Conservation (phyloP, 768 basidiomycete genomes). For the Clitopilus hobsonii region DNA sequence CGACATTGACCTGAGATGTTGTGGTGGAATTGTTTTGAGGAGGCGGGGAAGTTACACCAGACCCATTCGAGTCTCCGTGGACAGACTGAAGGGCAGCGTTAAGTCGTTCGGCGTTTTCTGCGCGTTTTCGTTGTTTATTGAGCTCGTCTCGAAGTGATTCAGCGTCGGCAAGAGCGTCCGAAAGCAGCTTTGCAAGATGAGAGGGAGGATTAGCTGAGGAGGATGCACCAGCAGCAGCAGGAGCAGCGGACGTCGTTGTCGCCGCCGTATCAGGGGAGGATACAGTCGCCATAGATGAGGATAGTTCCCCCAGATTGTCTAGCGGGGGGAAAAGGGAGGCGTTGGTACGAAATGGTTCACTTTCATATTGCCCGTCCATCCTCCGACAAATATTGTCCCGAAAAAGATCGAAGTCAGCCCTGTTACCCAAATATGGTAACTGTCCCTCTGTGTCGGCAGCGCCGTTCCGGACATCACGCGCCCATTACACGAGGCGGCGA, state of each 20-base stretch:
- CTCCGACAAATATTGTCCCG: not conserved
- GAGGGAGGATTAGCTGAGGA: constrained; percentile 23
- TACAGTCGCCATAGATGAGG: constrained; percentile 9
- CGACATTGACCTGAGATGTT: constrained; percentile 15
- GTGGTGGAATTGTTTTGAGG: constrained; percentile 10
- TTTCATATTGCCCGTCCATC: not conserved
- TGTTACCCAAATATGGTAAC: not conserved
- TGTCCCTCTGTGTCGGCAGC: constrained; percentile 13
- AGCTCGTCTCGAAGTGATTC: constrained; percentile 52
- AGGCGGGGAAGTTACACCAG: not conserved
- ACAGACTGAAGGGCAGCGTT: constrained; percentile 16
- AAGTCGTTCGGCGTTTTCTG: constrained; percentile 50
- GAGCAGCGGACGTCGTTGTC: not conserved
- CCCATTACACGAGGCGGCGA: constrained; percentile 13
- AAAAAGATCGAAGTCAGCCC: not conserved
- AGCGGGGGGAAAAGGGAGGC: not conserved
- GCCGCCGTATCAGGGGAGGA: constrained; percentile 3
- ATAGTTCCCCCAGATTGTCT: not conserved
- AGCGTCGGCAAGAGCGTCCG: constrained; percentile 45
- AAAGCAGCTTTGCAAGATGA: constrained; percentile 54
- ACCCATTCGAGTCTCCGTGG: not conserved
- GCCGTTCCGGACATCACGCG: constrained; percentile 18
- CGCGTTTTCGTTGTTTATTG: constrained; percentile 30
- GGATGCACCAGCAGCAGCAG: too few species aligned
- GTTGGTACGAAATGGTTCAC: not conserved